Percentiles rank a stretch among this genome's conserved stretches.
Conservation (phyloP, 2,329 filamentous ascomycete species). For the Cercospora zeina region DNA sequence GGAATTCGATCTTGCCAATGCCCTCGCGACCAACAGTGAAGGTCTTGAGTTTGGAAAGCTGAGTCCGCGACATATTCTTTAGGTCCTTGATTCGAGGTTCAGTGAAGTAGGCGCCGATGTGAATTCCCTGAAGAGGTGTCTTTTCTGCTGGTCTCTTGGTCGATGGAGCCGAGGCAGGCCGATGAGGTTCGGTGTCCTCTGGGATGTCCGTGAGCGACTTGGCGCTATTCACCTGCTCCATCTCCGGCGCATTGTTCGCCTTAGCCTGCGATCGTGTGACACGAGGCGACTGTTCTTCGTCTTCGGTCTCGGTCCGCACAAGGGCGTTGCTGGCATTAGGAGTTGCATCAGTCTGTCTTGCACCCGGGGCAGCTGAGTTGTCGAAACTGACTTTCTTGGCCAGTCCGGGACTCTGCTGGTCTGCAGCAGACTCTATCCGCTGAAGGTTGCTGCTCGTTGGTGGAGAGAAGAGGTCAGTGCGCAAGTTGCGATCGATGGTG, state of each 20-base stretch:
- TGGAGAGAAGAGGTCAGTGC: conserved; percentile 62
- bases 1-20: conserved; percentile 78
- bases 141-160: conserved; percentile 26
- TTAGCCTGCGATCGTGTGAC: conserved; percentile 37
- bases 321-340: conserved; percentile 47
- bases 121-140: conserved; percentile 19
- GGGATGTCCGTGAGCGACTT: conserved; percentile 67
- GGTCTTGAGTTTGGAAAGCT: conserved; percentile 70
- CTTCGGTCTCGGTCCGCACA: conserved; percentile 49
- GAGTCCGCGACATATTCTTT: conserved; percentile 73
- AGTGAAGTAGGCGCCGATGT: conserved; percentile 81
- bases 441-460: conserved; percentile 23
- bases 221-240: conserved; percentile 62
- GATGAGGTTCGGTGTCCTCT: conserved; percentile 60
- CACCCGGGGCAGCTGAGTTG: conserved; percentile 51
- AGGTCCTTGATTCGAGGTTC: conserved; percentile 73
- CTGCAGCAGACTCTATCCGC: conserved; percentile 27
- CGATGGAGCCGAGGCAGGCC: conserved; percentile 31
- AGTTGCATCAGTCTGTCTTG: conserved; percentile 46
- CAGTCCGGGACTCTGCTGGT: conserved; percentile 42
- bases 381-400: conserved; percentile 94
- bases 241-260: conserved; percentile 55
- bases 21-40: conserved; percentile 82
- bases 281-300: conserved; percentile 56
- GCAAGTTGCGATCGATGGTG: conserved; percentile 84